These are phyloP conservation scores for Rhodotorula sp. DNA, from an alignment of 1,284 basidiomycete species.

Conservation along the genomic window DNA sequence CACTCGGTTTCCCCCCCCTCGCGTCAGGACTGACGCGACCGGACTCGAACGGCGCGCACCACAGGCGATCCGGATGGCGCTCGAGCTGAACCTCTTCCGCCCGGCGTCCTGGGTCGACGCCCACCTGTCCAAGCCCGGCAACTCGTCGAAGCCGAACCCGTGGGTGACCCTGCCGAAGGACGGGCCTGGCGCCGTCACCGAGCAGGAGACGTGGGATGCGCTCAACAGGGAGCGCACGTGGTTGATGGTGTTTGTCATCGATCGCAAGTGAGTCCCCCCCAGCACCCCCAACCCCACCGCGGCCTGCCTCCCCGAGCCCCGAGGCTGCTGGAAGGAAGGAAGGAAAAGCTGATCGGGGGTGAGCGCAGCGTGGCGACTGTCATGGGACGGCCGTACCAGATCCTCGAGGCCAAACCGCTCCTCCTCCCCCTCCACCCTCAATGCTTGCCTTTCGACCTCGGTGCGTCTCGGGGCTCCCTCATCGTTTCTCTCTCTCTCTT, in stretches of 20 bases:
- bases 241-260: constrained; percentile 33
- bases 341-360: not conserved
- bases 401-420: constrained; percentile 35
- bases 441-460: constrained; percentile 34
- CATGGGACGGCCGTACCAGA: constrained; percentile 36
- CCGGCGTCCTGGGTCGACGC: constrained; percentile 25
- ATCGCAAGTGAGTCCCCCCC: constrained; percentile 29
- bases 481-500: not conserved
- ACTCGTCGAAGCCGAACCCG: constrained; percentile 14
- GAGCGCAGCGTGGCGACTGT: constrained; percentile 27
- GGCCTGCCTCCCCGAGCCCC: too few species aligned
- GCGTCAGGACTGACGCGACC: too few species aligned
- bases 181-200: constrained; percentile 15
- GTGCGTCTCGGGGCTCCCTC: constrained; percentile 2
- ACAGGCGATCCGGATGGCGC: constrained; percentile 30
- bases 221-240: constrained; percentile 36
- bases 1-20: too few species aligned
- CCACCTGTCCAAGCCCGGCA: constrained; percentile 21
- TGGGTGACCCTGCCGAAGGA: constrained; percentile 24
- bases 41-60: too few species aligned
- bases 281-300: too few species aligned
- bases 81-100: constrained; percentile 33
- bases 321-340: too few species aligned
- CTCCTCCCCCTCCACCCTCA: constrained; percentile 30
- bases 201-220: constrained; percentile 31